Evolutionary conservation across 2,329 filamentous ascomycete species (phyloP).

Genomic region (Fusarium nurragi): DNA sequence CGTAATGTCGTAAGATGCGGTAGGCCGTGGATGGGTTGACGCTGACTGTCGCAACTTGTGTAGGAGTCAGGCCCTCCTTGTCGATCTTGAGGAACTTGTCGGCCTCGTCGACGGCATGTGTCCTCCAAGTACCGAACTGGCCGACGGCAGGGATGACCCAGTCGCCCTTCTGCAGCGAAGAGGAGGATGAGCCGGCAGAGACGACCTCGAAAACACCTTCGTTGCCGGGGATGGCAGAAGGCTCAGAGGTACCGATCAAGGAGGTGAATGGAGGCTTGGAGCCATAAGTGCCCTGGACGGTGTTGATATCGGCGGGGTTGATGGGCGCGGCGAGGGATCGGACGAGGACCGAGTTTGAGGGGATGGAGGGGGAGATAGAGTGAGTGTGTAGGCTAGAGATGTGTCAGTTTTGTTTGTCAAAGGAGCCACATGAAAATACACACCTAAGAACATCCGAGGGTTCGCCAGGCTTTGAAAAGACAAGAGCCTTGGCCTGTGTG

Average conservation of each 20-base stretch:
- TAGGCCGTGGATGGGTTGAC: slow-evolving; percentile 97
- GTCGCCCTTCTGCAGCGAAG: slow-evolving; percentile 74
- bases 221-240: slow-evolving; percentile 84
- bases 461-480: slow-evolving; percentile 79
- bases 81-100: slow-evolving; percentile 74
- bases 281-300: slow-evolving; percentile 96
- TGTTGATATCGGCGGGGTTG: slow-evolving; percentile 98
- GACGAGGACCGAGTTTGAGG: slow-evolving; percentile 73
- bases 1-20: slow-evolving; percentile 88
- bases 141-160: slow-evolving; percentile 91
- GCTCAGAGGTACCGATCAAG: slow-evolving; percentile 77
- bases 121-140: slow-evolving; percentile 93
- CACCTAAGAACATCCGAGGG: slow-evolving; percentile 75
- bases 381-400: slow-evolving; percentile 71
- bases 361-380: slow-evolving; percentile 79
- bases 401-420: not conserved
- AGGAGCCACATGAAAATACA: slow-evolving; percentile 25
- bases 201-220: slow-evolving; percentile 95
- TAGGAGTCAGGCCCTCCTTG: slow-evolving; percentile 72
- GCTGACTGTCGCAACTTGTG: slow-evolving; percentile 86
- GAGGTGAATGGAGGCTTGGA: slow-evolving; percentile 81
- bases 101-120: slow-evolving; percentile 76
- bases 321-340: slow-evolving; percentile 91
- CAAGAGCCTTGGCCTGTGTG: slow-evolving; percentile 84
- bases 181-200: slow-evolving; percentile 67